Percentiles rank a stretch among this genome's conserved stretches.
Conservation (phyloP, 108 stramenopile genomes). For the Aurantiochytrium sp. region DNA sequence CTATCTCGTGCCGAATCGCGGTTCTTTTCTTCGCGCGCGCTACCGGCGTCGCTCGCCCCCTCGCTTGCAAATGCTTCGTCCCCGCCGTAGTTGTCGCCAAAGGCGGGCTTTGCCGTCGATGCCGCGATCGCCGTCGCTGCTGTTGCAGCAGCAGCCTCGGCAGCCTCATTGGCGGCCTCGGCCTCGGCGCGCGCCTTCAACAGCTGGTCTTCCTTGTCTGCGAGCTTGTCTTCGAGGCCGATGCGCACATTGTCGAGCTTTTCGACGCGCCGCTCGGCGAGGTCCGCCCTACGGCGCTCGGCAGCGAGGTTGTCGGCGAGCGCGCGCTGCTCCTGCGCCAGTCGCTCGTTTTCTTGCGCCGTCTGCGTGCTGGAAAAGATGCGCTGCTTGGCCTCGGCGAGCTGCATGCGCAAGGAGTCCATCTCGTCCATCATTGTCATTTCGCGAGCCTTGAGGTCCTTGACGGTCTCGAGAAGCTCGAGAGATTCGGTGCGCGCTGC, state of each 20-base stretch:
- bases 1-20: too few relatives aligned
- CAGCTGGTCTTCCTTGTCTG: neutral
- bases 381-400: neutral
- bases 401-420: neutral
- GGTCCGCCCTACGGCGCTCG: neutral
- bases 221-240: neutral
- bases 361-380: neutral
- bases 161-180: too few relatives aligned
- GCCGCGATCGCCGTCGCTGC: too few relatives aligned
- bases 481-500: neutral
- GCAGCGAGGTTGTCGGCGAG: neutral
- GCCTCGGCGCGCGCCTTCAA: too few relatives aligned
- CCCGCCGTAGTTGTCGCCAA: too few relatives aligned
- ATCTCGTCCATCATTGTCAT: neutral
- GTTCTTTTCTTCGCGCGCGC: too few relatives aligned
- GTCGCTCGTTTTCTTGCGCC: neutral
- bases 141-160: too few relatives aligned
- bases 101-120: too few relatives aligned
- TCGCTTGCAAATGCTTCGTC: too few relatives aligned
- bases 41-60: too few relatives aligned
- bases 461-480: neutral
- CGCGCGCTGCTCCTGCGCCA: neutral
- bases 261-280: neutral
- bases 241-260: neutral
- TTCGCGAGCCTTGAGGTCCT: neutral